Evolutionary conservation across 768 basidiomycete species (phyloP), one percentile per base, ranked within the genome.

Genomic region (Leccinum uliginosum): DNA sequence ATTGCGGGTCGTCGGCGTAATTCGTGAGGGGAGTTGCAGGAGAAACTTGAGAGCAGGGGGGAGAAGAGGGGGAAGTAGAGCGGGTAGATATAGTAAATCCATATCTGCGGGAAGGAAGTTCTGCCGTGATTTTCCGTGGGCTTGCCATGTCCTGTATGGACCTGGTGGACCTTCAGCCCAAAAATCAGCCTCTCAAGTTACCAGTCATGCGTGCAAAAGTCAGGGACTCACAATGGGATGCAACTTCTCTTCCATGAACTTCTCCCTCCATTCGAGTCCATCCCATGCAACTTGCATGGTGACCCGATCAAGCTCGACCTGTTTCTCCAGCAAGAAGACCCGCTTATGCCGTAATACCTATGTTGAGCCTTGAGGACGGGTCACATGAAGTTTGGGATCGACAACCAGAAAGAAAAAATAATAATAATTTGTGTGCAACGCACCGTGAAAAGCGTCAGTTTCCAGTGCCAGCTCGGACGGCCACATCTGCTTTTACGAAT

Each of bases 261-360:
- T 82, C 54, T 87, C 89, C 65, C 84, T 75, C 92, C 92, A 94
- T 64, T n/a, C n/a, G n/a, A n/a, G n/a, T n/a, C 76, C 85, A 53
- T 91, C 87, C 89, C 90, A 93, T 14, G 81, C 81, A 29, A 72
- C 74, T 34, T 79, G 76, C 29, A 86, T 71, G 26, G 76, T 65
- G 12, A 74, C 73, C 12, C 78, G 72, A 59, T 82, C 78, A 59
- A 89, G 75, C 59, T 89, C 82, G 29, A 82, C 78, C 64, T 89
- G 86, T 59, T 80, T 83, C 53, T 80, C 77, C 55, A 80, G 80
- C 46, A 93, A 74, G n/a, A 78, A 73, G 24, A 79, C 64, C 17
- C 87, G 81, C 47, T 86, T 78, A 58, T 85, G 82, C n/a, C 82
- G n/a, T n/a, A n/a, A n/a, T n/a, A n/a, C n/a, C n/a, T n/a, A n/a